Evolutionary conservation across 345 rosid genomes (phyloP).

Genomic region (Citrus mangshanensis): DNA sequence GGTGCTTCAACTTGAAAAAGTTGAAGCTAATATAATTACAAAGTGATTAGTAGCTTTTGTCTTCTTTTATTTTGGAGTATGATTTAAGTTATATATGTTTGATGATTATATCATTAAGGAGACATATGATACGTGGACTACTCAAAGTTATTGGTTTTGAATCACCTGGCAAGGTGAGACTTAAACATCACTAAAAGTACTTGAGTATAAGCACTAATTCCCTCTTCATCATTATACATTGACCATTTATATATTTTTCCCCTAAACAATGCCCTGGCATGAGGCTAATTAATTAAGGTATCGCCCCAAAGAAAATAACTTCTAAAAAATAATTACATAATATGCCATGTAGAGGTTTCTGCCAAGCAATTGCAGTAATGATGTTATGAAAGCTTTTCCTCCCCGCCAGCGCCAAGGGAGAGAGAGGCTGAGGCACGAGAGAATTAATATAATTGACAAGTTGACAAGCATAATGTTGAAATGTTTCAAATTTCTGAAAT

Average conservation of each 20-base stretch:
- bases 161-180: constrained; percentile 3
- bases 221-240: constrained; percentile 9
- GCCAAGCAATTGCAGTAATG: not conserved
- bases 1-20: not conserved
- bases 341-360: not conserved
- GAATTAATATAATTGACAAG: constrained; percentile 7
- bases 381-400: not conserved
- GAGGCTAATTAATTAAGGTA: not conserved
- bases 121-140: not conserved
- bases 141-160: not conserved
- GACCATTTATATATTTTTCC: not conserved
- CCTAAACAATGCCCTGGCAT: not conserved
- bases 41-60: not conserved
- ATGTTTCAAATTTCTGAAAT: constrained; percentile 6
- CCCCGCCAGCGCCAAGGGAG: constrained; percentile 31
- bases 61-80: not conserved
- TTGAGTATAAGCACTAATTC: constrained; percentile 14
- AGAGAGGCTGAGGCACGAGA: not conserved
- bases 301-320: no score
- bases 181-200: constrained; percentile 1
- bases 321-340: no score
- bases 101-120: constrained; percentile 1
- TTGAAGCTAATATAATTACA: not conserved
- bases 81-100: constrained; percentile 8
- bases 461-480: constrained; percentile 2